Evolutionary conservation across 2,329 filamentous ascomycete genomes (phyloP).

Genomic region (Paecilomyces sp.): DNA sequence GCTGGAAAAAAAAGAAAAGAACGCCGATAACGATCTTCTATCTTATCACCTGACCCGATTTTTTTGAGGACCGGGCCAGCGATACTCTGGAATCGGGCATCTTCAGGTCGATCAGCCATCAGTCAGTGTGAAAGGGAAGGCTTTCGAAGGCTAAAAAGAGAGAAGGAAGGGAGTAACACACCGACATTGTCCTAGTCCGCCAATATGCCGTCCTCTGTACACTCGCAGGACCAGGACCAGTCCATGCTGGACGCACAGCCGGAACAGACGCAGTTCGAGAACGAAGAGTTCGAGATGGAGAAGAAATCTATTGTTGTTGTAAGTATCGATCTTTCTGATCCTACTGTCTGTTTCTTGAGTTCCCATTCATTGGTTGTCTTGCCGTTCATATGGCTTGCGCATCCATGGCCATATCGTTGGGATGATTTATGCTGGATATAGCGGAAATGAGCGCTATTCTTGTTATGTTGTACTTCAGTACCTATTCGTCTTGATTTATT

Average conservation of each 20-base stretch:
- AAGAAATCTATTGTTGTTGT: slow-evolving; percentile 58
- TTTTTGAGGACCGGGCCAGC: background rate
- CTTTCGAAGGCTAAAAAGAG: background rate
- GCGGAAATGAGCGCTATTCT: too few species aligned
- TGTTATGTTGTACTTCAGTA: too few species aligned
- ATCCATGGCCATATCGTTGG: background rate
- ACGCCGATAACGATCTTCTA: background rate
- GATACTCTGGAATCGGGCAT: background rate
- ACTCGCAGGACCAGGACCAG: slow-evolving; percentile 33
- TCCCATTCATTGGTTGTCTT: background rate
- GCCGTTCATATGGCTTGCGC: background rate
- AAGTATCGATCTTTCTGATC: slow-evolving; percentile 13
- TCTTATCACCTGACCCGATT: background rate
- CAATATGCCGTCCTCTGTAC: slow-evolving; percentile 33
- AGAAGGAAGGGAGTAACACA: background rate
- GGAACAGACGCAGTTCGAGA: slow-evolving; percentile 38
- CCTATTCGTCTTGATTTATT: too few species aligned
- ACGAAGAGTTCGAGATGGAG: slow-evolving; percentile 34
- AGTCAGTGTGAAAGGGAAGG: background rate
- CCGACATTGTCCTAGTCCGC: background rate
- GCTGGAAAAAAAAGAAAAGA: background rate
- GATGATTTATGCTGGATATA: too few species aligned
- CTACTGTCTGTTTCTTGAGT: background rate
- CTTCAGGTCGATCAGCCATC: background rate
- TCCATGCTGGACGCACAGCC: slow-evolving; percentile 32